Conservation (phyloP, 495 filamentous ascomycete genomes). For the Trichodelitschia bisporula region DNA sequence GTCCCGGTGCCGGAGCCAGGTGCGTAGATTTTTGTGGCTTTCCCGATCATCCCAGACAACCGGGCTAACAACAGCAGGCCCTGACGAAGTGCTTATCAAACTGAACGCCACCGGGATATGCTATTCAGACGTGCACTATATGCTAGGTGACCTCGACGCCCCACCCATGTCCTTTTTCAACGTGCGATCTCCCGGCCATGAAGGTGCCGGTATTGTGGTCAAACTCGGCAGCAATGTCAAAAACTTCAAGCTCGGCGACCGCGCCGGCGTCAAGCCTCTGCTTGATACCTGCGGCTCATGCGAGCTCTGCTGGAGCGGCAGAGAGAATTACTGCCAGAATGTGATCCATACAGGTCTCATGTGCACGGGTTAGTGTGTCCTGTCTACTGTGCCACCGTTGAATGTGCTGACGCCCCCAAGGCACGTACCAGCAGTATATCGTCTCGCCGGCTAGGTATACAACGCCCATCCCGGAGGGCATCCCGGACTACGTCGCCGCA, state of each 20-base stretch:
- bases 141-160: constrained; percentile 20
- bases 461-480: constrained; percentile 16
- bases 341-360: constrained; percentile 17
- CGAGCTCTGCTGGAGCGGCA: constrained; percentile 20
- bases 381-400: neutral
- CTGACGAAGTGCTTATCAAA: constrained; percentile 22
- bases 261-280: constrained; percentile 32
- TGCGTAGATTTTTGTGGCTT: neutral
- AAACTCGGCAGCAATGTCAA: constrained; percentile 25
- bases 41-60: neutral
- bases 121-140: constrained; percentile 24
- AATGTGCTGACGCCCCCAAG: constrained; percentile 6
- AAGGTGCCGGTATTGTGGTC: constrained; percentile 29
- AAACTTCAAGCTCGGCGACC: constrained; percentile 30
- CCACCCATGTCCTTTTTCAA: constrained; percentile 23
- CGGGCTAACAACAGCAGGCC: constrained; percentile 11
- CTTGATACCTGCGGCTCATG: constrained; percentile 26
- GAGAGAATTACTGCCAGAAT: constrained; percentile 19
- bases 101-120: constrained; percentile 25
- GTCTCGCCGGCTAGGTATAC: constrained; percentile 18
- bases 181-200: constrained; percentile 26
- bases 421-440: constrained; percentile 18
- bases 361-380: constrained; percentile 9
- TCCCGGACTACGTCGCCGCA: constrained; percentile 16
- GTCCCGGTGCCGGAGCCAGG: constrained; percentile 9